Conservation (phyloP, 192 early-diverging fungal species). For the Backusella mclennaniae region DNA sequence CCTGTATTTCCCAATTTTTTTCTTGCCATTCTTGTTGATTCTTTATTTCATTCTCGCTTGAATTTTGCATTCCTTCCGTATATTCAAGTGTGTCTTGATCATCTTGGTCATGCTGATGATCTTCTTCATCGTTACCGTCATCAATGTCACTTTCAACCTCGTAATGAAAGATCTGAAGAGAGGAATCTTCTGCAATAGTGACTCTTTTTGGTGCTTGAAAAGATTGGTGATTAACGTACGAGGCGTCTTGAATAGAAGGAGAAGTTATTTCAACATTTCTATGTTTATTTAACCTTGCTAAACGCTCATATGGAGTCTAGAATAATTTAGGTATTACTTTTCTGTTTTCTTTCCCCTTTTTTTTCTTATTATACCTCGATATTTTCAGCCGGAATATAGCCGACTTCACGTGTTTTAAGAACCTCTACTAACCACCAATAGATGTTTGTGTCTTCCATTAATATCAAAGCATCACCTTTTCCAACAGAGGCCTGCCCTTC, state of each 20-base stretch:
- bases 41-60: slow-evolving; percentile 6
- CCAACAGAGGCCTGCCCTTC: slow-evolving; percentile 78
- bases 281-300: slow-evolving; percentile 74
- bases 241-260: slow-evolving; percentile 10
- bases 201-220: neutral
- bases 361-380: slow-evolving; percentile 55
- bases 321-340: neutral
- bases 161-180: slow-evolving; percentile 33
- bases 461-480: slow-evolving; percentile 65
- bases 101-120: slow-evolving; percentile 39
- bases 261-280: slow-evolving; percentile 57
- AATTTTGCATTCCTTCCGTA: neutral
- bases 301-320: slow-evolving; percentile 72
- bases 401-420: slow-evolving; percentile 64
- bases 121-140: slow-evolving; percentile 29
- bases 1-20: slow-evolving; percentile 8
- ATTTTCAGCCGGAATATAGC: slow-evolving; percentile 86
- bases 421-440: slow-evolving; percentile 76
- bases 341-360: neutral
- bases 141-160: slow-evolving; percentile 28
- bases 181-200: slow-evolving; percentile 23
- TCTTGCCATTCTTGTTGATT: slow-evolving; percentile 5
- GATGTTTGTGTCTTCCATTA: slow-evolving; percentile 77
- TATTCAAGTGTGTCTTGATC: slow-evolving; percentile 16
- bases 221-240: neutral